Conservation (phyloP, 495 filamentous ascomycete species). For the Neurospora sp. region DNA sequence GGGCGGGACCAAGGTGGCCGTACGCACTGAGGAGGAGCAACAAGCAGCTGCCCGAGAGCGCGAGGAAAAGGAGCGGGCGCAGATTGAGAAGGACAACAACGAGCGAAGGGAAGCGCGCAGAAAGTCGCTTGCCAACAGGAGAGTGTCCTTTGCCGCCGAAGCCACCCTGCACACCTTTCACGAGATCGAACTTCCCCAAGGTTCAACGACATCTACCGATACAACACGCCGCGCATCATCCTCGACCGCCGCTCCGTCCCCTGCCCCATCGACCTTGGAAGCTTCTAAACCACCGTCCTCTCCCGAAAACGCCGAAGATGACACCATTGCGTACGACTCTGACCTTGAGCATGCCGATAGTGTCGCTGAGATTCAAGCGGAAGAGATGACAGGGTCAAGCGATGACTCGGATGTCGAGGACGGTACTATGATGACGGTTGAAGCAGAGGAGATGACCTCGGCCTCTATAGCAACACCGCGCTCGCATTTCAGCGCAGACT, state of each 20-base stretch:
- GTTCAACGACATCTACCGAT: conserved; percentile 76
- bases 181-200: conserved; percentile 79
- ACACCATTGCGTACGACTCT: conserved; percentile 60
- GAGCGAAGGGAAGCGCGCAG: conserved; percentile 74
- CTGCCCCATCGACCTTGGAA: conserved; percentile 26
- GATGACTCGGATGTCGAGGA: conserved; percentile 55
- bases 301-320: conserved; percentile 54
- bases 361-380: conserved; percentile 42
- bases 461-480: conserved; percentile 49
- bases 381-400: conserved; percentile 41
- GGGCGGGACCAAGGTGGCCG: conserved; percentile 34
- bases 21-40: conserved; percentile 69
- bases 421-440: conserved; percentile 65
- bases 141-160: conserved; percentile 95
- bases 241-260: conserved; percentile 39
- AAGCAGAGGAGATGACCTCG: conserved; percentile 58
- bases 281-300: conserved; percentile 55
- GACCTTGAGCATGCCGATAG: conserved; percentile 54
- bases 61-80: conserved; percentile 58
- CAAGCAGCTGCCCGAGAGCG: conserved; percentile 64
- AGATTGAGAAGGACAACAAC: conserved; percentile 58
- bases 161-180: conserved; percentile 97
- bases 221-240: conserved; percentile 59
- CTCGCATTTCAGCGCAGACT: conserved; percentile 49
- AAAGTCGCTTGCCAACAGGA: conserved; percentile 85